Evolutionary conservation across 2,329 filamentous ascomycete genomes (phyloP).

Genomic region (Aspergillus sp.): DNA sequence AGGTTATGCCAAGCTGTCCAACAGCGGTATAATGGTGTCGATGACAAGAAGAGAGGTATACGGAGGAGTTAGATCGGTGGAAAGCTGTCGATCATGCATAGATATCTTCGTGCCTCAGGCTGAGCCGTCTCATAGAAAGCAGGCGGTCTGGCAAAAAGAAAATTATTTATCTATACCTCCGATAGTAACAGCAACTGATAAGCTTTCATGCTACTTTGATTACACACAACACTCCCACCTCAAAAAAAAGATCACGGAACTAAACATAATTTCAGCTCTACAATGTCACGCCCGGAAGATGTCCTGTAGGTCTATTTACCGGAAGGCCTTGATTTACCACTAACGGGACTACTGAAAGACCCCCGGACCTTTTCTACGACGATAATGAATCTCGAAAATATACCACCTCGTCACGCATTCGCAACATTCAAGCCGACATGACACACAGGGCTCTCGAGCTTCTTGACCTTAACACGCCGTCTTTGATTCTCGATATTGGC

Average conservation of each 20-base stretch:
- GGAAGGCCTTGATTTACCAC: neutral
- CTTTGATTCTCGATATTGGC: conserved; percentile 92
- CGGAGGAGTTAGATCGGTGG: neutral
- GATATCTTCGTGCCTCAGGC: conserved; percentile 17
- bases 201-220: neutral
- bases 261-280: neutral
- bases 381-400: conserved; percentile 95
- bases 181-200: neutral
- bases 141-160: conserved; percentile 2
- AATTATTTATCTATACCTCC: neutral
- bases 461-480: conserved; percentile 75
- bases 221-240: neutral
- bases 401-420: conserved; percentile 92
- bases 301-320: conserved; percentile 63
- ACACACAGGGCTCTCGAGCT: conserved; percentile 90
- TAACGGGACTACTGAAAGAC: conserved; percentile 52
- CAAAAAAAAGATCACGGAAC: too few species aligned
- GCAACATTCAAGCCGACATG: conserved; percentile 93
- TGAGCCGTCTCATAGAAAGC: neutral
- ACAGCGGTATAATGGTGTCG: neutral
- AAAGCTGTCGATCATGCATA: conserved; percentile 1
- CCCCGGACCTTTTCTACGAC: conserved; percentile 96
- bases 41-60: neutral
- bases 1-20: neutral
- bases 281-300: conserved; percentile 96